phyloP scores from a whole-genome alignment of 139 green algal species.

The Volvox africanus region DNA sequence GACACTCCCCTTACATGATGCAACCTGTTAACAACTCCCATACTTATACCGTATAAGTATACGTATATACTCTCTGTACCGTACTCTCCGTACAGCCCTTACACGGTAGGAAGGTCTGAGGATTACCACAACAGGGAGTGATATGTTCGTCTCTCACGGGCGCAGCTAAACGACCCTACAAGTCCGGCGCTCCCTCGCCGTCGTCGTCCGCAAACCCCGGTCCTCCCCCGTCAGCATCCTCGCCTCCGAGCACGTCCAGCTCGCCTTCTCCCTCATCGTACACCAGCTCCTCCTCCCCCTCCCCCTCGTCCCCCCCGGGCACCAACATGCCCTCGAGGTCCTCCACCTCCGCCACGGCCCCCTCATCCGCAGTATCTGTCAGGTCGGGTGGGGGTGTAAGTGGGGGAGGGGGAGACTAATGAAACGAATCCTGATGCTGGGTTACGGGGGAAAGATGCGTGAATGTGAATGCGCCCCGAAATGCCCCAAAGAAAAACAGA shows the following conservation, averaged over 20 bases:
- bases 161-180: not conserved
- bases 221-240: not conserved
- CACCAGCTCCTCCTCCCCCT: not conserved
- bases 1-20: no score
- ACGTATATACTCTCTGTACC: no score
- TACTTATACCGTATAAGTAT: no score
- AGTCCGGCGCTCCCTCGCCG: not conserved
- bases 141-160: no score
- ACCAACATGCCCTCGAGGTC: not conserved
- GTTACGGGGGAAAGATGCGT: no score
- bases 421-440: no score
- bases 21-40: no score
- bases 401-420: not conserved
- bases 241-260: not conserved
- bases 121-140: no score
- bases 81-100: no score
- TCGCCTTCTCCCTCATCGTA: slow-evolving; percentile 8
- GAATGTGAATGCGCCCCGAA: no score
- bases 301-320: not conserved
- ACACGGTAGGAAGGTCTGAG: no score
- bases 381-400: not conserved
- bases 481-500: no score
- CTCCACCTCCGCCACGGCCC: not conserved
- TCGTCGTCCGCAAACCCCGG: not conserved
- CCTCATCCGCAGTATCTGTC: slow-evolving; percentile 3